Conservation (phyloP, 2,329 filamentous ascomycete species). For the Aureobasidium subglaciale region DNA sequence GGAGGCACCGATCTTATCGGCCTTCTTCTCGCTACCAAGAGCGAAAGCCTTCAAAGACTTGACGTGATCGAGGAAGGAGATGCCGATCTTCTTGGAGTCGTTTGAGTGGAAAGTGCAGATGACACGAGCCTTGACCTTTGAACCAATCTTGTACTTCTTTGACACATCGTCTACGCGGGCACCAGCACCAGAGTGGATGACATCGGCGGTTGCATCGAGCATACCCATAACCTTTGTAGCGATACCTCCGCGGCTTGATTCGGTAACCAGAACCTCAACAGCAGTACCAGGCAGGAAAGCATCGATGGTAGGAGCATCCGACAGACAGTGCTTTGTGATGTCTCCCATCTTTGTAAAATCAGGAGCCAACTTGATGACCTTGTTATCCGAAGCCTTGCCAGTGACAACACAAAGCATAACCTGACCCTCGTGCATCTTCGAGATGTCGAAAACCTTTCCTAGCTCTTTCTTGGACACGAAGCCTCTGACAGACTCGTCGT, state of each 20-base stretch:
- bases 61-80: slow-evolving; percentile 84
- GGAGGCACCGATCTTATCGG: slow-evolving; percentile 55
- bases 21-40: slow-evolving; percentile 29
- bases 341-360: slow-evolving; percentile 59
- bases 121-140: slow-evolving; percentile 77
- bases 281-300: slow-evolving; percentile 87
- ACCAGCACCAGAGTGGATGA: slow-evolving; percentile 77
- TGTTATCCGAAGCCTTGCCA: slow-evolving; percentile 67
- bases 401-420: slow-evolving; percentile 79
- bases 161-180: slow-evolving; percentile 59
- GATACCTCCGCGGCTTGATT: slow-evolving; percentile 67
- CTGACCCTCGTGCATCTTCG: slow-evolving; percentile 69
- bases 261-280: slow-evolving; percentile 75
- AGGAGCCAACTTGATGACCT: slow-evolving; percentile 79
- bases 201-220: slow-evolving; percentile 81
- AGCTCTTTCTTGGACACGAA: slow-evolving; percentile 84
- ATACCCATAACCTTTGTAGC: slow-evolving; percentile 87
- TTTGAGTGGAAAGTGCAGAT: slow-evolving; percentile 79
- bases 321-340: slow-evolving; percentile 58
- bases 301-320: slow-evolving; percentile 77
- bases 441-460: slow-evolving; percentile 52
- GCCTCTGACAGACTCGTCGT: slow-evolving; percentile 60
- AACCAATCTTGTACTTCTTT: slow-evolving; percentile 73
- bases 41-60: slow-evolving; percentile 49
- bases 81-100: slow-evolving; percentile 74